Base-by-base conservation (phyloP, 1,284 basidiomycete genomes). In the Cutaneotrichosporon sp. region DNA sequence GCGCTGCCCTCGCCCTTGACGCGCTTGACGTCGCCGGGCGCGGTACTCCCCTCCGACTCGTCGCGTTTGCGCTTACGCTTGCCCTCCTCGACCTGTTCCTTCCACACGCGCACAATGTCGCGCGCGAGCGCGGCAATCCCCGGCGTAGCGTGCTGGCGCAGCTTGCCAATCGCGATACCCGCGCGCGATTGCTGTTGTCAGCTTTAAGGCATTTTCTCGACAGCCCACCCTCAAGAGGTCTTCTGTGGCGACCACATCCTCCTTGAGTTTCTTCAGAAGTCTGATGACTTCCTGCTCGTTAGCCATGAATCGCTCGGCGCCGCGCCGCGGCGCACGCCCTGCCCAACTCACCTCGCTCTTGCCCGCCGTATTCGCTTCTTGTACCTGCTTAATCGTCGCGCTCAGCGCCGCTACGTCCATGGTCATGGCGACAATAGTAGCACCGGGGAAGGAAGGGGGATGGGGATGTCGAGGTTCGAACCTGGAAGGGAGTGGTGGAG, bases 71-170 rank as follows among this genome's bases (percentile, higher is more conserved):
- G 68, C 66, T 66, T 67, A 70, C 89, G 90, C 51, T 87, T 75
- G 58, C 62, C 85, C 64, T 82, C 83, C 63, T 90, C 88, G 26
- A 92, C 89, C 51, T 84, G 85, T 42, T 79, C 82, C 76, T 92
- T 91, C 90, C 90, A 93, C 70, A 86, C 85, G 75, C 86, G 89
- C 43, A 97, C 93, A 34, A 97, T 80, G 63, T 92, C 90, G 73
- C 97, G 97, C 13, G 94, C 90, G 4, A 90, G 77, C 53, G 89
- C 85, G 3, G 88, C 74, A 3, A 97, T 83, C 18, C 83, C 80
- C 64, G 87, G 86, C 17, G 83, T 79, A 0, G 81, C 74, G 69
- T 91, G 83, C 26, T 81, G 80, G 42, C 93, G 83, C 22, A 97
- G 79, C 77, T 96, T 97, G 46, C 91, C 92, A 3, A 97, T 88